Percentiles rank a stretch among this genome's conserved stretches.
Evolutionary conservation across 176 grass and related monocot genomes (phyloP).

Genomic region (Zea mays): Zm-B73-REFERENCE-NAM-5.0 NC_050105.1:131740001-131740500

Average conservation of each 20-base stretch:
- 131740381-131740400: constrained; percentile 50
- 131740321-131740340: constrained; percentile 33
- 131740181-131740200: background rate
- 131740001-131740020: background rate
- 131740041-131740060: background rate
- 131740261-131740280: constrained; percentile 44
- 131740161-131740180: constrained; percentile 44
- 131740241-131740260: constrained; percentile 11
- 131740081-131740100: background rate
- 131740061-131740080: constrained; percentile 3
- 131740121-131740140: constrained; percentile 6
- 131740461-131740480: constrained; percentile 41
- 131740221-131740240: background rate
- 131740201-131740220: background rate
- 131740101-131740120: constrained; percentile 44
- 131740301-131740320: constrained; percentile 36
- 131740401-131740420: constrained; percentile 50
- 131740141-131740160: constrained; percentile 36
- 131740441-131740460: constrained; percentile 73
- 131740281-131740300: constrained; percentile 48
- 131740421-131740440: constrained; percentile 67
- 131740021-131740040: background rate
- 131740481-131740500: background rate
- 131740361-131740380: constrained; percentile 34
- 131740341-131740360: constrained; percentile 17